phyloP scores from a whole-genome alignment of 257 asterid genomes.

The Apocynum venetum region DNA sequence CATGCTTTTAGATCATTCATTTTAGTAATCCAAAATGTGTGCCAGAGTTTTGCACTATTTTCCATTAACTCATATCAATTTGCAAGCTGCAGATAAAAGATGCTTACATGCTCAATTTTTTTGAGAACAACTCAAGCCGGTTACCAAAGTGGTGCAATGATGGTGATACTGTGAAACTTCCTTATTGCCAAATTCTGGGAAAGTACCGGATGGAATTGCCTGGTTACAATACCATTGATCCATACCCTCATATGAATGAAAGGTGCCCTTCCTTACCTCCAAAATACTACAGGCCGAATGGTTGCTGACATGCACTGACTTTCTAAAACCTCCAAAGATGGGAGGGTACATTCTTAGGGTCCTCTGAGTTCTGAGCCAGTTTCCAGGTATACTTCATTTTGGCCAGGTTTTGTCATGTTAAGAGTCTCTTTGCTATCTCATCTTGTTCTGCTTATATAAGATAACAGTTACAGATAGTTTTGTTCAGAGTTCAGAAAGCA shows the following conservation, averaged over 20 bases:
- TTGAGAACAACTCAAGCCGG: conserved; percentile 63
- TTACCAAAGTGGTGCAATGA: conserved; percentile 94
- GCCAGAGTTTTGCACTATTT: not conserved
- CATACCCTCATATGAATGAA: conserved; percentile 84
- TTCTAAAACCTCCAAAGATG: conserved; percentile 63
- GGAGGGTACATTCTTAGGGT: conserved; percentile 57
- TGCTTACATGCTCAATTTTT: conserved; percentile 69
- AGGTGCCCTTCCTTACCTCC: conserved; percentile 83
- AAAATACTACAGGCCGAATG: conserved; percentile 52
- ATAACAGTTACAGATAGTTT: not conserved
- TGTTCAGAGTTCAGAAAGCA: not conserved
- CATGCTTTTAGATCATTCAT: not conserved
- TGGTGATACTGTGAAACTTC: conserved; percentile 68
- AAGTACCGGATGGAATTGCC: conserved; percentile 84
- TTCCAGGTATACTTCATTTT: conserved; percentile 78
- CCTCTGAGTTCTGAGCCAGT: conserved; percentile 49
- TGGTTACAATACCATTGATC: conserved; percentile 63
- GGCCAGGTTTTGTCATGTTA: conserved; percentile 68
- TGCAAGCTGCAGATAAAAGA: conserved; percentile 74
- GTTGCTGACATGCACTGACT: conserved; percentile 60
- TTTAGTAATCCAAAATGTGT: not conserved
- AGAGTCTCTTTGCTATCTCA: conserved; percentile 35
- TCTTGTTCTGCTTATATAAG: conserved; percentile 45
- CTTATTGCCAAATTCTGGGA: conserved; percentile 83
- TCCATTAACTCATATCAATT: not conserved